phyloP scores from a whole-genome alignment of 1,284 basidiomycete genomes.

The Rhodotorula sp. region DNA sequence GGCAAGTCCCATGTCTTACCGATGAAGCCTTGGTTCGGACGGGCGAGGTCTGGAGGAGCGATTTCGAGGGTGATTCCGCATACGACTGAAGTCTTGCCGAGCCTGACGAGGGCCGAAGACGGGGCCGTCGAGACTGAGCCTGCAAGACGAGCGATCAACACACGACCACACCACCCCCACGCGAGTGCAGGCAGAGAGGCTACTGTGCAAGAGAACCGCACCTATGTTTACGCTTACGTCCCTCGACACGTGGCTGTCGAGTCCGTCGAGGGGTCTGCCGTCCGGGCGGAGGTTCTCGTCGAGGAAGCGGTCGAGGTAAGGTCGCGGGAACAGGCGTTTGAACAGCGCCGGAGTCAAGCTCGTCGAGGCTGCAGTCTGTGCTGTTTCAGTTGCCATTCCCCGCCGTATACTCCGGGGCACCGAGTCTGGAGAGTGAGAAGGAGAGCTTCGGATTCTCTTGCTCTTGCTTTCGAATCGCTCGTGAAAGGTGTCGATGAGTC shows the following conservation, averaged over 20 bases:
- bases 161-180: neutral
- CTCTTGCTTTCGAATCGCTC: neutral
- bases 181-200: too few species aligned
- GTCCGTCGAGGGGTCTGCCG: slow-evolving; percentile 54
- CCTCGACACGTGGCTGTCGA: slow-evolving; percentile 50
- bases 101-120: slow-evolving; percentile 81
- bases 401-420: neutral
- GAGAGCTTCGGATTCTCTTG: neutral
- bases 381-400: neutral
- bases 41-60: slow-evolving; percentile 76
- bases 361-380: neutral
- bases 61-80: slow-evolving; percentile 95
- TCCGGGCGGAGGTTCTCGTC: slow-evolving; percentile 70
- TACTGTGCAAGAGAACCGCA: slow-evolving; percentile 50
- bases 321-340: slow-evolving; percentile 74
- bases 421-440: neutral
- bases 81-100: slow-evolving; percentile 85
- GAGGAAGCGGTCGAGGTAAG: slow-evolving; percentile 76
- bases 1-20: slow-evolving; percentile 54
- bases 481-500: too few species aligned
- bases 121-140: slow-evolving; percentile 87
- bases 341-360: slow-evolving; percentile 58
- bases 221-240: slow-evolving; percentile 69
- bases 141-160: slow-evolving; percentile 40
- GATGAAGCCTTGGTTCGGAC: slow-evolving; percentile 72